Base-by-base conservation (phyloP, 2,329 filamentous ascomycete genomes). In the Dactylellina drechsleri region DNA sequence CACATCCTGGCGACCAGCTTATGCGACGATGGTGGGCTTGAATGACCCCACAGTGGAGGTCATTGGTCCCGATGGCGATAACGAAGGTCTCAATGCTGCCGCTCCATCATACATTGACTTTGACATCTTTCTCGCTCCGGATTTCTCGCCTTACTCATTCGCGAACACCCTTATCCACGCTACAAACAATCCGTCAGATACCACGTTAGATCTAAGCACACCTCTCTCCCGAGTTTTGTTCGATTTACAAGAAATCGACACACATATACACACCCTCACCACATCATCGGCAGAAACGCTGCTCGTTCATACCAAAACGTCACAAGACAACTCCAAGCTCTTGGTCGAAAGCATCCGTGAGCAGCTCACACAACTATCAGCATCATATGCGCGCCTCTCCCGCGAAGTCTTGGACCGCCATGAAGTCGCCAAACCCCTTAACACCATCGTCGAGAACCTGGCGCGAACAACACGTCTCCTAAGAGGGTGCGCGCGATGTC, bases 161-260 rank as follows among this genome's bases (percentile, higher is more conserved):
- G 94, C 95, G 79, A 97, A 98, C 82, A 88, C 88, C 26, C 89
- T 99, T 72, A 91, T 98, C 57, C 88, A 93, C 68, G 87, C 90
- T 45, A 98, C 94, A 66, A 98, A 98, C 85, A 96, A 97, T 83
- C 86, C 92, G 71, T 92, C 90, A 78, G 95, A 98, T 83, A 90
- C 90, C 1, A 91, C 92, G 5, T 87, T 98, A 79, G 95, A 99
- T 82, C 90, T 99, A 68, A 94, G 93, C 4, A 98, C 95, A 15
- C 94, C 95, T 1, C 87, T 99, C 56, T 97, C 93, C 4, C 89
- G 92, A 65, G 93, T 97, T 4, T 88, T 98, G 5, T 99, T 99
- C 83, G 95, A 99, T 82, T 90, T 95, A 2, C 95, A 98, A 81
- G 95, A 98, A 83, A 91, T 99, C 78, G 94, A 98, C 83, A 96